Conservation (phyloP, 2,329 filamentous ascomycete species). For the Diplodia mutila region DNA sequence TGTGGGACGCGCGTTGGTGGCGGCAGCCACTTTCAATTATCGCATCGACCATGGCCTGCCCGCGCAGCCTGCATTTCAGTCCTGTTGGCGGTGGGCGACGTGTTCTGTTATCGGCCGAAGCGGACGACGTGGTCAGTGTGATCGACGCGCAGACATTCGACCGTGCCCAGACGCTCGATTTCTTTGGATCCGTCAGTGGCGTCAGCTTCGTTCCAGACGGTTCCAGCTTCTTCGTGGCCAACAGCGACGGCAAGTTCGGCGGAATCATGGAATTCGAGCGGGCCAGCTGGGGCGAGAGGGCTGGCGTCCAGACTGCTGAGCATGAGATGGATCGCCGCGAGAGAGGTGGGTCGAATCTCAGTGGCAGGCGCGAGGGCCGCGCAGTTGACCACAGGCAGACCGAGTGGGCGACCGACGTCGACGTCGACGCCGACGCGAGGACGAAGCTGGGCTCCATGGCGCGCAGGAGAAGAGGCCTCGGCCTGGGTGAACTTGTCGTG, state of each 20-base stretch:
- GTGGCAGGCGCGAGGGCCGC: background rate
- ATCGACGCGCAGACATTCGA: slow-evolving; percentile 68
- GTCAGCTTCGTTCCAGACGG: slow-evolving; percentile 69
- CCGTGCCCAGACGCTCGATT: slow-evolving; percentile 70
- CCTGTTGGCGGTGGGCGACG: slow-evolving; percentile 69
- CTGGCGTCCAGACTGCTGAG: slow-evolving; percentile 3
- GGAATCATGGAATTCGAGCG: slow-evolving; percentile 68
- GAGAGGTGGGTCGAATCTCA: background rate
- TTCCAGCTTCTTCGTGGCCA: slow-evolving; percentile 68
- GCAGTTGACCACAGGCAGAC: background rate
- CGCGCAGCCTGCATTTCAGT: slow-evolving; percentile 72
- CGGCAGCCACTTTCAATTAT: slow-evolving; percentile 59
- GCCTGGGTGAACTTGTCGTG: slow-evolving; percentile 18
- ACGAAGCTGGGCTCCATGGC: slow-evolving; percentile 2
- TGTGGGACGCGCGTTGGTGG: slow-evolving; percentile 79
- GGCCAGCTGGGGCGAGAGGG: slow-evolving; percentile 34
- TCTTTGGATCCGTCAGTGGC: slow-evolving; percentile 77
- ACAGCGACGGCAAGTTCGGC: slow-evolving; percentile 67
- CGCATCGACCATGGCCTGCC: slow-evolving; percentile 68
- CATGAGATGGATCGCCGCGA: background rate
- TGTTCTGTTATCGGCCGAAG: slow-evolving; percentile 73
- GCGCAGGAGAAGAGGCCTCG: slow-evolving; percentile 15
- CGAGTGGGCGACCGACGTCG: slow-evolving; percentile 6
- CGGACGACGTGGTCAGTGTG: slow-evolving; percentile 72
- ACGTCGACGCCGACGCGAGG: slow-evolving; percentile 8